These are phyloP conservation scores for Amaranthus palmeri DNA, from an alignment of 148 eudicot species.

Conservation along the genomic window DNA sequence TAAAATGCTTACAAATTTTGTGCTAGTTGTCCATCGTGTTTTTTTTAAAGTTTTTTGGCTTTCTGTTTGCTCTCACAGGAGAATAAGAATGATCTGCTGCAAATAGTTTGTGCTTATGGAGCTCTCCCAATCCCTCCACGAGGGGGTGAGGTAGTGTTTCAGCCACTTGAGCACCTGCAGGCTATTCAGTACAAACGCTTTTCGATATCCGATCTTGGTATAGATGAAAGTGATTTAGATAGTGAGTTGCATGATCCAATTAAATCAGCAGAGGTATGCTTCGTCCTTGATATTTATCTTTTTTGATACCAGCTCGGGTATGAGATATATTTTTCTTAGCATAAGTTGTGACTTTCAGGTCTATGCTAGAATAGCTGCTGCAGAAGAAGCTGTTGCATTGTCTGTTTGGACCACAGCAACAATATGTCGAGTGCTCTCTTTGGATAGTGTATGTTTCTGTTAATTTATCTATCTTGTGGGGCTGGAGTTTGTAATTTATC, in stretches of 20 bases:
- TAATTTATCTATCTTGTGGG: background rate
- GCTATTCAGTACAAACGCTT: conserved; percentile 62
- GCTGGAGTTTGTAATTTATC: background rate
- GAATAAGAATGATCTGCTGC: conserved; percentile 65
- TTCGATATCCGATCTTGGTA: conserved; percentile 53
- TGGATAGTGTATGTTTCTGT: conserved; percentile 59
- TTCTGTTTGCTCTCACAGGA: conserved; percentile 43
- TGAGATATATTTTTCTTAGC: conserved; percentile 3
- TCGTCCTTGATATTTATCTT: conserved; percentile 15
- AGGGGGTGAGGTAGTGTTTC: conserved; percentile 68
- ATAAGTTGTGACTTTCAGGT: conserved; percentile 38
- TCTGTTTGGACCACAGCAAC: conserved; percentile 92
- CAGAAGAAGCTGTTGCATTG: conserved; percentile 87
- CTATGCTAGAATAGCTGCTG: conserved; percentile 68
- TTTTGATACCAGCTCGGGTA: background rate
- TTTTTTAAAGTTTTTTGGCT: conserved; percentile 11
- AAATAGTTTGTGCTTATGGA: conserved; percentile 73
- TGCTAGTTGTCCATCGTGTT: conserved; percentile 8
- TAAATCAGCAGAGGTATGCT: conserved; percentile 50
- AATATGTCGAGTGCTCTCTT: conserved; percentile 83
- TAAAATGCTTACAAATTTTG: conserved; percentile 3
- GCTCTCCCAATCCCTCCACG: conserved; percentile 58
- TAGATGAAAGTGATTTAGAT: conserved; percentile 38
- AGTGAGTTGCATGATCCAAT: conserved; percentile 31
- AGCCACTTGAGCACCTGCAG: conserved; percentile 90